These are phyloP conservation scores for Ogataea methylovora DNA, from an alignment of 805 yeast genomes.

Conservation along the genomic window DNA sequence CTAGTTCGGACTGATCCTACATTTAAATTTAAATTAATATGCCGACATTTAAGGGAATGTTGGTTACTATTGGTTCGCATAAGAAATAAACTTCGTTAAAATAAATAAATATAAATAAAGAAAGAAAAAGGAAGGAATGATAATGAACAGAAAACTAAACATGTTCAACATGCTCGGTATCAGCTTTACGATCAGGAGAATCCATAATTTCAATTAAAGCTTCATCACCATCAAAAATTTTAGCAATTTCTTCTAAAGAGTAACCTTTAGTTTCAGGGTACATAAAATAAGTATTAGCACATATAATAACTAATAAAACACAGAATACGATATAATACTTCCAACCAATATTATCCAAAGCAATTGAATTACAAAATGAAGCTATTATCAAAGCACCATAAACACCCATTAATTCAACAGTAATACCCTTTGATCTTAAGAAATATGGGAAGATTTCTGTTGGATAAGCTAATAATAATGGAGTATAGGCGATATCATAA, in stretches of 20 bases:
- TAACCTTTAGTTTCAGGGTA: slow-evolving; percentile 42
- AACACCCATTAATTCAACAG: slow-evolving; percentile 19
- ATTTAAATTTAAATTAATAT: too few relatives aligned
- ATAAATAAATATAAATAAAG: too few relatives aligned
- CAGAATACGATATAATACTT: slow-evolving; percentile 28
- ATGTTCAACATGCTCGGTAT: slow-evolving; percentile 8
- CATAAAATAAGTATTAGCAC: slow-evolving; percentile 20
- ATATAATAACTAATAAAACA: slow-evolving; percentile 22
- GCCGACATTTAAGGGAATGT: too few relatives aligned
- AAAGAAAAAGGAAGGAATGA: too few relatives aligned
- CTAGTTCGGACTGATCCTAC: slow-evolving; percentile 54
- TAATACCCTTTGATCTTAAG: slow-evolving; percentile 59
- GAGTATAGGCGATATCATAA: slow-evolving; percentile 37
- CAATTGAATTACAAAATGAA: slow-evolving; percentile 24
- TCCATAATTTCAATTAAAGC: slow-evolving; percentile 3
- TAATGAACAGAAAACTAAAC: background rate
- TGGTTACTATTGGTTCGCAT: too few relatives aligned
- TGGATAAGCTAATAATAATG: slow-evolving; percentile 43
- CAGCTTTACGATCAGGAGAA: slow-evolving; percentile 4
- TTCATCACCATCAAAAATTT: slow-evolving; percentile 32
- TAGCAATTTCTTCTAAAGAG: slow-evolving; percentile 32
- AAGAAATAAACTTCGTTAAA: too few relatives aligned
- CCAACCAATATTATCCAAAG: slow-evolving; percentile 30
- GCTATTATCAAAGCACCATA: slow-evolving; percentile 13
- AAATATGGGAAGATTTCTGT: slow-evolving; percentile 55